A percentile compares a stretch with the other conserved stretches of the same genome.
These are phyloP conservation scores for Chalaropsis thielavioides DNA, from an alignment of 2,329 filamentous ascomycete genomes.

Conservation along the genomic window DNA sequence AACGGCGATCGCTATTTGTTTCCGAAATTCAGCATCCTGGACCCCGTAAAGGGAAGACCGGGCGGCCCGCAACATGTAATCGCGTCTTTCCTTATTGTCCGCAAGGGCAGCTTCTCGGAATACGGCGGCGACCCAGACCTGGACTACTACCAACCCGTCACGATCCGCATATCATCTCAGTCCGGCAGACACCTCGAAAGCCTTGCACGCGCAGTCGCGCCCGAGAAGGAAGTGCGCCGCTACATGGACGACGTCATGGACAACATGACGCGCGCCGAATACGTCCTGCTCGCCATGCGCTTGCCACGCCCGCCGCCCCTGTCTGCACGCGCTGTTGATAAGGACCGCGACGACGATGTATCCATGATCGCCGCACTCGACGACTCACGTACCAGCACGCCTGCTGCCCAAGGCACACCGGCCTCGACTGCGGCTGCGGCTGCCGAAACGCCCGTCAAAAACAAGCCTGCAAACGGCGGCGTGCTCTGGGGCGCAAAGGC, in stretches of 20 bases:
- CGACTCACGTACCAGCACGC: constrained; percentile 23
- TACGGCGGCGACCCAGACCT: constrained; percentile 47
- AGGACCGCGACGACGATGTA: constrained; percentile 20
- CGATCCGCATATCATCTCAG: constrained; percentile 42
- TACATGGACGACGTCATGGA: constrained; percentile 61
- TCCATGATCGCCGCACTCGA: constrained; percentile 23
- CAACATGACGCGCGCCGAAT: constrained; percentile 53
- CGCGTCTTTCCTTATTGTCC: constrained; percentile 63
- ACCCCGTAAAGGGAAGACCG: constrained; percentile 11
- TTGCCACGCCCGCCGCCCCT: constrained; percentile 33
- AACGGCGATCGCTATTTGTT: constrained; percentile 65
- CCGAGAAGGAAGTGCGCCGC: constrained; percentile 45
- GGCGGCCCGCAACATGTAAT: constrained; percentile 45
- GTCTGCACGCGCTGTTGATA: constrained; percentile 23
- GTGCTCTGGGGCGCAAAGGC: constrained; percentile 27
- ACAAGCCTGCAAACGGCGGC: constrained; percentile 20
- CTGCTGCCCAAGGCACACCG: constrained; percentile 24
- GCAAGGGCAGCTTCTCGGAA: constrained; percentile 53
- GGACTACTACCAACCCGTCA: constrained; percentile 66
- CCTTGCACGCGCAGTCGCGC: constrained; percentile 45
- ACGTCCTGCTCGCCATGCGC: constrained; percentile 52
- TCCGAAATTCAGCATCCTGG: constrained; percentile 59
- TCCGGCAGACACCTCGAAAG: constrained; percentile 45
- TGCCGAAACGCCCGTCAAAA: constrained; percentile 18
- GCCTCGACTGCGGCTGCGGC: constrained; percentile 18